Conservation (phyloP, 2,329 filamentous ascomycete genomes). For the Calonectria pauciramosa region DNA sequence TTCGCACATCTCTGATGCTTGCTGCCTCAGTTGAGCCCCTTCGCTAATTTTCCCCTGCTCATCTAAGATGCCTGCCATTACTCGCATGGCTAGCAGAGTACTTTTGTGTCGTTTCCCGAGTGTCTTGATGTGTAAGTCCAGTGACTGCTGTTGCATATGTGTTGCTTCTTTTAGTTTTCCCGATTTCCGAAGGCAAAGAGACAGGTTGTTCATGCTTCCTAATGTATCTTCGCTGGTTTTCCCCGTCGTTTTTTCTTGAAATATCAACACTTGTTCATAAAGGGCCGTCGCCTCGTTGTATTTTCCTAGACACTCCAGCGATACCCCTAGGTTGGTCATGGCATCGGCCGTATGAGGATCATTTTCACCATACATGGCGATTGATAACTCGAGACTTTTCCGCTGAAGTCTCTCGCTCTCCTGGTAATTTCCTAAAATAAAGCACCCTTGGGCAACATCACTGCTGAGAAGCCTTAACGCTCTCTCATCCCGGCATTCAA, state of each 20-base stretch:
- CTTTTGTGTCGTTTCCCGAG: neutral
- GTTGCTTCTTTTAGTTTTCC: neutral
- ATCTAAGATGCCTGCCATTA: neutral
- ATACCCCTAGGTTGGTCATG: neutral
- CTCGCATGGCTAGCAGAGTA: neutral
- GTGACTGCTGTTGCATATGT: neutral
- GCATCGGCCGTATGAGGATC: rapidly evolving
- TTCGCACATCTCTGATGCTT: neutral
- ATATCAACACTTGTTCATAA: slow-evolving; percentile 12
- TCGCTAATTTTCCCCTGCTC: slow-evolving; percentile 20
- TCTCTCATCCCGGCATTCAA: neutral
- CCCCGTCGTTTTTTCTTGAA: neutral
- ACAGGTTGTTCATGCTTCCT: neutral
- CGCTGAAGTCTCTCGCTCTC: neutral
- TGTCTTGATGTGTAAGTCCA: neutral
- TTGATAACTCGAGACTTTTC: neutral
- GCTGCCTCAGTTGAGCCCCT: slow-evolving; percentile 21
- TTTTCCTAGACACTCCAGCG: neutral
- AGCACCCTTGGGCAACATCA: neutral
- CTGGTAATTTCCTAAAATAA: neutral
- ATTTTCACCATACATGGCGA: neutral
- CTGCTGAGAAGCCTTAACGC: neutral
- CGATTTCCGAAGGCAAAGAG: neutral
- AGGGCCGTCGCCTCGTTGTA: neutral
- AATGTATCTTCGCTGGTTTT: neutral